Percentiles rank a stretch among this genome's conserved stretches.
These are phyloP conservation scores for Trapa bicornis DNA, from an alignment of 345 rosid genomes.

Conservation along the genomic window DNA sequence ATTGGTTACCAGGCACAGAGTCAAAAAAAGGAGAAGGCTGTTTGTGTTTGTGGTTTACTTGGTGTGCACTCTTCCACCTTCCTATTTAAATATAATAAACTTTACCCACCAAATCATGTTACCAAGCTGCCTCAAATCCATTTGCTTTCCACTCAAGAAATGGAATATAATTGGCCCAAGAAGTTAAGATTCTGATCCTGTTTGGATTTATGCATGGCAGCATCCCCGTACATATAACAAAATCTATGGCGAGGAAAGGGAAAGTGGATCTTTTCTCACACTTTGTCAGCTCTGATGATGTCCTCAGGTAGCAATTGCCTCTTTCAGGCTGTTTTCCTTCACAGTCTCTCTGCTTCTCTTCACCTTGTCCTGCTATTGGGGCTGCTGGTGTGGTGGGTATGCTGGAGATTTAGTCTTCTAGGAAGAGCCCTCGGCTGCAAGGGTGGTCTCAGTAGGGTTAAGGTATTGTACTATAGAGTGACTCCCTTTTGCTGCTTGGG, in stretches of 20 bases:
- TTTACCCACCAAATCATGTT: too few species aligned
- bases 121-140: too few species aligned
- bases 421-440: background rate
- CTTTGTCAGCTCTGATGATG: constrained; percentile 4
- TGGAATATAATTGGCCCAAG: too few species aligned
- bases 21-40: too few species aligned
- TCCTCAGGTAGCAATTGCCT: background rate
- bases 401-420: constrained; percentile 1
- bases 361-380: constrained; percentile 9
- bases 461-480: constrained; percentile 20
- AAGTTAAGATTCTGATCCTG: background rate
- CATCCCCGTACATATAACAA: background rate
- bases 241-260: background rate
- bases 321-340: constrained; percentile 5
- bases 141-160: too few species aligned
- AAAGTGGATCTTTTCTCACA: background rate
- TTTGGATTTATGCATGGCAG: background rate
- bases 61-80: too few species aligned
- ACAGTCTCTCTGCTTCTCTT: constrained; percentile 11
- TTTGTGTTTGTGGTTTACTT: too few species aligned
- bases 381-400: constrained; percentile 10
- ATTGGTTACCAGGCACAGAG: too few species aligned
- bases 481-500: constrained; percentile 38
- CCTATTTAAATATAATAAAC: too few species aligned
- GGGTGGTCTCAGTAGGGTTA: background rate